Conservation (phyloP, 768 basidiomycete species). For the Cystofilobasidium capitatum region DNA sequence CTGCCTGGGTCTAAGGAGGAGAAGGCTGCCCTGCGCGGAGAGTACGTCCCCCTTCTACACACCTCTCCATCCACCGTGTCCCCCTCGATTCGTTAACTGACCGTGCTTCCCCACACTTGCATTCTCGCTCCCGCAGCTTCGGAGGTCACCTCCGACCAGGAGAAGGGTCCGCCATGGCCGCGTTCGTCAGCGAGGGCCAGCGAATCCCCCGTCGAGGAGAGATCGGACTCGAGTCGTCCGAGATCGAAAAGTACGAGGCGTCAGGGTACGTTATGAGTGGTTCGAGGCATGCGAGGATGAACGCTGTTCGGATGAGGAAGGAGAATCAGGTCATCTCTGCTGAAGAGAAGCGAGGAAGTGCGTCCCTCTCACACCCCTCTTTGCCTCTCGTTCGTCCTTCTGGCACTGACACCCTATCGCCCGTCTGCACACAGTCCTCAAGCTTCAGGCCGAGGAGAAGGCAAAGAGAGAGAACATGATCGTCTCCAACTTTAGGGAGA, state of each 20-base stretch:
- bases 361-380: not conserved
- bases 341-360: constrained; percentile 93
- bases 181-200: constrained; percentile 72
- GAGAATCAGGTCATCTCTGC: constrained; percentile 99
- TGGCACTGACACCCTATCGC: not conserved
- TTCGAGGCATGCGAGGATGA: constrained; percentile 89
- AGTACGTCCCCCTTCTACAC: constrained; percentile 38
- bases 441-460: constrained; percentile 5
- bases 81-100: not conserved
- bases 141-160: constrained; percentile 83
- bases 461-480: constrained; percentile 72
- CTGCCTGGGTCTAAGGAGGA: constrained; percentile 55
- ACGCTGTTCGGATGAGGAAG: constrained; percentile 95
- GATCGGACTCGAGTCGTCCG: constrained; percentile 78
- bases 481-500: constrained; percentile 77
- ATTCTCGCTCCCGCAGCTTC: constrained; percentile 43
- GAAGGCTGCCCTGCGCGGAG: constrained; percentile 50
- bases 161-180: constrained; percentile 96
- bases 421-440: constrained; percentile 34
- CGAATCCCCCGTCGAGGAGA: constrained; percentile 99
- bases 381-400: not conserved
- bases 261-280: constrained; percentile 99
- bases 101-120: not conserved
- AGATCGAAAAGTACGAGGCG: constrained; percentile 76
- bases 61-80: constrained; percentile 2